phyloP scores from a whole-genome alignment of 179 eudicot species.

The Monotropa hypopitys region DNA sequence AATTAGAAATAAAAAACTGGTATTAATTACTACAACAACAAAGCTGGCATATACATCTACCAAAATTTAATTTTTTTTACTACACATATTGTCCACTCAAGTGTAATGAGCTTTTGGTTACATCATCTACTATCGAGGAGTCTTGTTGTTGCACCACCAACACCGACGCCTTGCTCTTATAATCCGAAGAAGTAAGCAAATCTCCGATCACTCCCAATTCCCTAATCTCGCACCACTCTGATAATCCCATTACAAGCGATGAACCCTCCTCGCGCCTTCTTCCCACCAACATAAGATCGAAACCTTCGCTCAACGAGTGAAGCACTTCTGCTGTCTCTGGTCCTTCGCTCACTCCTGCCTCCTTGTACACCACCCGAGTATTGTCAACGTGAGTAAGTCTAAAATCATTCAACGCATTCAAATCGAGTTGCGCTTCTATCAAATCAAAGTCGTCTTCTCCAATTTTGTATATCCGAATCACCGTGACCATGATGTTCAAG shows the following conservation, averaged over 20 bases:
- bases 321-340: background rate
- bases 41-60: background rate
- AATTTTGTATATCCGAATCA: background rate
- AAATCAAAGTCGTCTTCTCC: background rate
- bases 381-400: background rate
- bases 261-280: background rate
- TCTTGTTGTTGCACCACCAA: constrained; percentile 4
- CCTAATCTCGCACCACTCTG: constrained; percentile 5
- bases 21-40: too few relatives aligned
- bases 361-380: background rate
- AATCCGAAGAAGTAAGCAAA: constrained; percentile 4
- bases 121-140: background rate
- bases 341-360: background rate
- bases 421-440: background rate
- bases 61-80: background rate
- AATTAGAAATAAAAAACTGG: too few relatives aligned
- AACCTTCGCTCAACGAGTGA: background rate
- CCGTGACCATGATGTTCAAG: background rate
- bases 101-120: background rate
- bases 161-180: constrained; percentile 5
- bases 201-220: constrained; percentile 8
- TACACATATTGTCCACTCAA: background rate
- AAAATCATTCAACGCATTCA: background rate
- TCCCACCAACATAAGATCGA: constrained; percentile 7
- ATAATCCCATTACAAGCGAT: background rate